phyloP scores from a whole-genome alignment of 106 monocot genomes.

The Gastrodia elata region DNA sequence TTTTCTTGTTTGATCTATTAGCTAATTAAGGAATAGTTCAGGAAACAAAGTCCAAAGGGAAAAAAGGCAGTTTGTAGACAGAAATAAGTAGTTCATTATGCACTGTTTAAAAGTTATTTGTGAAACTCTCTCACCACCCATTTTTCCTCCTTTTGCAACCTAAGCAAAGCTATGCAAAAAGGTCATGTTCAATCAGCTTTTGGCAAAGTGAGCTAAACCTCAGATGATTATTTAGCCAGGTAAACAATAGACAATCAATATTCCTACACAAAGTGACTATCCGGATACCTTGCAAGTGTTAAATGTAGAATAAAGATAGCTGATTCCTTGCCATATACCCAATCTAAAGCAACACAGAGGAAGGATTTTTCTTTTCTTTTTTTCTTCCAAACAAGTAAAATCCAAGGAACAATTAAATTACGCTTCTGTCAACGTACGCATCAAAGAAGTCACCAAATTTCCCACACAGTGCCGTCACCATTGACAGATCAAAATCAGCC shows the following conservation, averaged over 20 bases:
- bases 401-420: background rate
- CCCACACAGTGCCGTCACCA: background rate
- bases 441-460: background rate
- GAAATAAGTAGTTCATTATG: background rate
- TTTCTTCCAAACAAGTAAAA: background rate
- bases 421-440: background rate
- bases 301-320: background rate
- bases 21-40: background rate
- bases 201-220: background rate
- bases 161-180: background rate
- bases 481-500: background rate
- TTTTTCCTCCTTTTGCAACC: background rate
- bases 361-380: background rate
- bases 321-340: background rate
- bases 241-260: constrained; percentile 2
- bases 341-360: background rate
- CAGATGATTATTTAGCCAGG: background rate
- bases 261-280: background rate
- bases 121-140: background rate
- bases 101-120: background rate
- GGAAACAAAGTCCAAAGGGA: background rate
- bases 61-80: background rate
- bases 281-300: background rate
- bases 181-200: background rate
- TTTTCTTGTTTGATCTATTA: background rate